Evolutionary conservation across 345 rosid species (phyloP), one percentile per base, ranked within the genome.

Genomic region (Lepidium sativum): DNA sequence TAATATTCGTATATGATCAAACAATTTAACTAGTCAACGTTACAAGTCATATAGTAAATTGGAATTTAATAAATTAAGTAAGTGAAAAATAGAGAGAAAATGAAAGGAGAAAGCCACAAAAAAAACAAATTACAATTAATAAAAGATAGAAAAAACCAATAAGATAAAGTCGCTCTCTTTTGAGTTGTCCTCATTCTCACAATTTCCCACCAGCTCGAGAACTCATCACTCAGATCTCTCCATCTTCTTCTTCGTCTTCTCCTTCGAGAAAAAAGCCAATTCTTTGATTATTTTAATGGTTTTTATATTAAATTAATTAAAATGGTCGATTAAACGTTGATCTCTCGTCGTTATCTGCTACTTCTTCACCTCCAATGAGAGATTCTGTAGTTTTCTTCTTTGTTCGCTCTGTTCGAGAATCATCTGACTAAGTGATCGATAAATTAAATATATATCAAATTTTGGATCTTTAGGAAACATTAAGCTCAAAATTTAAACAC

Each of bases 331-430:
- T 69, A 60, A 45, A 39, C 68, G 52, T 74, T 82, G 47, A 67
- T 69, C 50, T 61, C 54, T 80, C 81, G 88, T 81, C 82, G 78
- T 83, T 75, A 77, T 70, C 67, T 56, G 13, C 68, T 70, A 52
- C 76, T 65, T 75, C 63, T 53, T 53, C 69, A 73, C 51, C 37
- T 58, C 63, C 56, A 65, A 71, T 67, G 41, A 55, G 54, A 21
- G 61, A 39, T 72, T 81, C 77, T 77, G 75, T 74, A 70, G 68
- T 47, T 67, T 51, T 67, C 38, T 62, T 64, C 75, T 65, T 70
- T 68, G 11, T 15, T 69, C 78, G 65, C 84, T 56, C 72, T 65
- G 75, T 54, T 65, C 84, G 33, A 77, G 78, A 27, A 73, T 27
- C 17, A 40, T 72, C 38, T 64, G 65, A 40, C 59, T 56, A 54